Evolutionary conservation across 2,329 filamentous ascomycete genomes (phyloP).

Genomic region (Dryadomyces quercivorus): DNA sequence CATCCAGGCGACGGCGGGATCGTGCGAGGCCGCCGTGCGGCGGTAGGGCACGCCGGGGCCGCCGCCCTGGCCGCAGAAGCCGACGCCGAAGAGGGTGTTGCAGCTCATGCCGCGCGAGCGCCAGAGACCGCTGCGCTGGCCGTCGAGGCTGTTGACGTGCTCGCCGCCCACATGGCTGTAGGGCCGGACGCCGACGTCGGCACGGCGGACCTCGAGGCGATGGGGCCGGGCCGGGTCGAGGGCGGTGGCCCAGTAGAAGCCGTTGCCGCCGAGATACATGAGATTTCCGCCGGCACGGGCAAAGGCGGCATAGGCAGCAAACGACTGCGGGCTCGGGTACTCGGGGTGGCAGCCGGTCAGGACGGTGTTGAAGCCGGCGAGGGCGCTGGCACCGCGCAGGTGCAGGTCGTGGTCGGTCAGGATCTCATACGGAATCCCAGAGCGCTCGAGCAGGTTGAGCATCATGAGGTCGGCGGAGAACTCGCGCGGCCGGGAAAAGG

Average conservation of each 20-base stretch:
- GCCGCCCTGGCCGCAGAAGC: constrained; percentile 18
- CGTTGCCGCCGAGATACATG: constrained; percentile 25
- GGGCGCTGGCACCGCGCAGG: constrained; percentile 10
- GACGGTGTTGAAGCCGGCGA: constrained; percentile 15
- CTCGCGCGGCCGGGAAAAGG: constrained; percentile 21
- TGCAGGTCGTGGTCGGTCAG: constrained; percentile 25
- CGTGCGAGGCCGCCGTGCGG: constrained; percentile 5
- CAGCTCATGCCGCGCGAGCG: constrained; percentile 18
- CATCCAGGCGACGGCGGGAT: constrained; percentile 8
- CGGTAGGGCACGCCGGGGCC: constrained; percentile 15
- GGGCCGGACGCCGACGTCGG: constrained; percentile 19
- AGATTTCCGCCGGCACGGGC: constrained; percentile 19
- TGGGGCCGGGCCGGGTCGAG: constrained; percentile 14
- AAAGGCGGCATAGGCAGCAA: constrained; percentile 18
- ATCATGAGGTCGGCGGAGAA: constrained; percentile 23
- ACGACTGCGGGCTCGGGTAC: constrained; percentile 19
- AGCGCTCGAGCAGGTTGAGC: constrained; percentile 21
- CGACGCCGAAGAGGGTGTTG: constrained; percentile 20
- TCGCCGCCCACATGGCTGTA: constrained; percentile 18
- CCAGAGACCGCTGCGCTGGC: constrained; percentile 20
- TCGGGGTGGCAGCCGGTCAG: constrained; percentile 22
- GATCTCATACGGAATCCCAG: constrained; percentile 19
- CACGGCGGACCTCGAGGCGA: constrained; percentile 22
- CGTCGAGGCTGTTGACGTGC: constrained; percentile 17
- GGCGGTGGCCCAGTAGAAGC: constrained; percentile 22